Conservation (phyloP, 2,329 filamentous ascomycete species). For the Pestalotiopsis sp. region DNA sequence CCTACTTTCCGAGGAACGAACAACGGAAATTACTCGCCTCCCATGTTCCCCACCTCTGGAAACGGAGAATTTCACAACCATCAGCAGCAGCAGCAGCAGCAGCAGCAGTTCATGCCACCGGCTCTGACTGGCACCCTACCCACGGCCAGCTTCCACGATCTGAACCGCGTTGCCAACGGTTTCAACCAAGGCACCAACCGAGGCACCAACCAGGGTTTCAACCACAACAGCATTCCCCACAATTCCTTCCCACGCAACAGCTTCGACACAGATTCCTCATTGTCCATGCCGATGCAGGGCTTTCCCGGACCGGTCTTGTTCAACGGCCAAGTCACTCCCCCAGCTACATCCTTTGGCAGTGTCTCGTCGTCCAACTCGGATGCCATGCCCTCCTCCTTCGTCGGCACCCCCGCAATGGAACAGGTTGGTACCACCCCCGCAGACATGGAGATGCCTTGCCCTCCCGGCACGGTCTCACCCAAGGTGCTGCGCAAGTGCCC, state of each 20-base stretch:
- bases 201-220: too few relatives aligned
- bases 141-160: too few relatives aligned
- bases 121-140: too few relatives aligned
- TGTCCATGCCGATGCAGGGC: background rate
- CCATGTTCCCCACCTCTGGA: background rate
- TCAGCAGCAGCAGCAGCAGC: too few relatives aligned
- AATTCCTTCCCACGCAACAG: background rate
- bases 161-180: too few relatives aligned
- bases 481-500: slow-evolving; percentile 3
- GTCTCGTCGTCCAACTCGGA: background rate
- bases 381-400: background rate
- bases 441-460: background rate
- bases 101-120: too few relatives aligned
- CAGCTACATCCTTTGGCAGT: slow-evolving; percentile 1
- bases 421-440: background rate
- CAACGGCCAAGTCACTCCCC: slow-evolving; percentile 4
- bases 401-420: background rate
- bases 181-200: too few relatives aligned
- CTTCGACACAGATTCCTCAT: background rate
- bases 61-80: too few relatives aligned
- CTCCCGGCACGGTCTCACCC: background rate
- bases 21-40: slow-evolving; percentile 4
- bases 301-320: background rate
- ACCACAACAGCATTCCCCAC: too few relatives aligned
- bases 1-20: background rate